Conservation (phyloP, 345 rosid species). For the Corchorus olitorius region DNA sequence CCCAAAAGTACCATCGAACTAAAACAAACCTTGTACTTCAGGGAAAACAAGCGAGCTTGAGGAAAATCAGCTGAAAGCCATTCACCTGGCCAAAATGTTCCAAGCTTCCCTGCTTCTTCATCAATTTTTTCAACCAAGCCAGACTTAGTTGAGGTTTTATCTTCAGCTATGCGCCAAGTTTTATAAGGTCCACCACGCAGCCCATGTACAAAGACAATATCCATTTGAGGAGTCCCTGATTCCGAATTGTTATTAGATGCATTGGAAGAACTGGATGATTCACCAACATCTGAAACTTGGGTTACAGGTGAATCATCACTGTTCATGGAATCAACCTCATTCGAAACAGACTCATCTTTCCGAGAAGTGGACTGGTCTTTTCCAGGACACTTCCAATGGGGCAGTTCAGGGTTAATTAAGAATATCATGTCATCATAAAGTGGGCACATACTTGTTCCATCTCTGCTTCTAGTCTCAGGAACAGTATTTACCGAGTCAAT, state of each 20-base stretch:
- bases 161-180: constrained; percentile 92
- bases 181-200: constrained; percentile 94
- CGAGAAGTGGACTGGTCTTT: constrained; percentile 33
- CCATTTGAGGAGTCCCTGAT: constrained; percentile 58
- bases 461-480: constrained; percentile 38
- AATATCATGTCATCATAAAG: constrained; percentile 71
- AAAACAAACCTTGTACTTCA: constrained; percentile 87
- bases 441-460: constrained; percentile 53
- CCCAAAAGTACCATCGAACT: constrained; percentile 11
- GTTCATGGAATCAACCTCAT: constrained; percentile 35
- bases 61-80: constrained; percentile 94
- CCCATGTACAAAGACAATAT: constrained; percentile 94
- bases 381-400: constrained; percentile 79
- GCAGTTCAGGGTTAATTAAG: constrained; percentile 78
- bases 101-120: constrained; percentile 95
- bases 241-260: constrained; percentile 34
- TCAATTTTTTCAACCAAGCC: constrained; percentile 97
- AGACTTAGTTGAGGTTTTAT: constrained; percentile 87
- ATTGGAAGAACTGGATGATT: constrained; percentile 35
- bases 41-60: constrained; percentile 80
- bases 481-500: constrained; percentile 33
- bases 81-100: constrained; percentile 98
- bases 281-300: constrained; percentile 31
- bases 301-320: constrained; percentile 27
- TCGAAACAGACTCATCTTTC: constrained; percentile 29